Conservation (phyloP, 2,329 filamentous ascomycete species). For the Neopestalotiopsis sp. region DNA sequence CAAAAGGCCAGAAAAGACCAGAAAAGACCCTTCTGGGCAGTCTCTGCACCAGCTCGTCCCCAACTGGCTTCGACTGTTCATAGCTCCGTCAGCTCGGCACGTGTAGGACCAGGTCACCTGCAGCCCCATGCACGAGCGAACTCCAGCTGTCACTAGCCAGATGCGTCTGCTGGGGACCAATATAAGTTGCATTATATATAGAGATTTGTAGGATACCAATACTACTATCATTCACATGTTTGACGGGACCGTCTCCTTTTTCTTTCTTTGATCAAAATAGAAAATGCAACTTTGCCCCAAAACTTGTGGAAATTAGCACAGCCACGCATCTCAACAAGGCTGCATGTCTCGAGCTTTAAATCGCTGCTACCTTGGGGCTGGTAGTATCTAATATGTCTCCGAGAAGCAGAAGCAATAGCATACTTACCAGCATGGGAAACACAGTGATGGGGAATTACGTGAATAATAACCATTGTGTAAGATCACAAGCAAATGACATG, state of each 20-base stretch:
- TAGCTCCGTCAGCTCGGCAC: conserved; percentile 9
- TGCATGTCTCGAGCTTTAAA: background rate
- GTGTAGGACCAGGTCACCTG: background rate
- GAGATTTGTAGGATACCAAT: background rate
- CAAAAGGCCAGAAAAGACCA: background rate
- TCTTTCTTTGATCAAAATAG: background rate
- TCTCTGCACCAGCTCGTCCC: background rate
- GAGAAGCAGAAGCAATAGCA: too few relatives aligned
- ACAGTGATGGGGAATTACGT: too few relatives aligned
- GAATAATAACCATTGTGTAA: too few relatives aligned
- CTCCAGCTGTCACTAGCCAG: background rate
- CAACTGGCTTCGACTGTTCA: background rate
- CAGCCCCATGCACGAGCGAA: background rate
- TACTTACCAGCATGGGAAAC: too few relatives aligned
- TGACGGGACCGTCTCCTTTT: background rate
- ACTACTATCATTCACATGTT: background rate
- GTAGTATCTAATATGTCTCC: too few relatives aligned
- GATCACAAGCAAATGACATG: too few relatives aligned
- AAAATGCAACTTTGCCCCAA: background rate
- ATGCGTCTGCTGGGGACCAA: background rate
- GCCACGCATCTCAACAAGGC: background rate
- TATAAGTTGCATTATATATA: background rate
- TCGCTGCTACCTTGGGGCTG: background rate
- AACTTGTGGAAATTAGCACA: conserved; percentile 1
- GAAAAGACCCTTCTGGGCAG: conserved; percentile 8